Conservation (phyloP, 352 stramenopile genomes). For the Pythium oligandrum region DNA sequence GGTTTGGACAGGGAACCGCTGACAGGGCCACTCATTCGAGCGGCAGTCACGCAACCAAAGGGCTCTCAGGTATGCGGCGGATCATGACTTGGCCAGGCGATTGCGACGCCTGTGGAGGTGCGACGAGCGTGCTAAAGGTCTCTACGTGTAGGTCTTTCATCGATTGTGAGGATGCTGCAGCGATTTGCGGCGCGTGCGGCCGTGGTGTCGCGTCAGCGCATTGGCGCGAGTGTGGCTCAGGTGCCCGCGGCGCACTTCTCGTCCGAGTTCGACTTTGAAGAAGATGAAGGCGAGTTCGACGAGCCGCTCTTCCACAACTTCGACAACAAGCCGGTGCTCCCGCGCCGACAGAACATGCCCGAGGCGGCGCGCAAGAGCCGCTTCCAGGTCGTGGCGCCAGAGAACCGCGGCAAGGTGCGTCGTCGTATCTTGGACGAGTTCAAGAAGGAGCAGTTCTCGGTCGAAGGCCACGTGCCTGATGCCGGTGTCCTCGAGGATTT, state of each 20-base stretch:
- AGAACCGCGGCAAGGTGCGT: slow-evolving; percentile 75
- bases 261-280: slow-evolving; percentile 44
- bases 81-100: too few relatives aligned
- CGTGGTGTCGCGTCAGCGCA: slow-evolving; percentile 19
- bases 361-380: slow-evolving; percentile 70
- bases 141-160: too few relatives aligned
- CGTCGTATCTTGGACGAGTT: slow-evolving; percentile 76
- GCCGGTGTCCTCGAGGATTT: slow-evolving; percentile 54
- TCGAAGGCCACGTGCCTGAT: slow-evolving; percentile 62
- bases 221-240: slow-evolving; percentile 10
- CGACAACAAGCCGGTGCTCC: slow-evolving; percentile 37
- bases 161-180: slow-evolving; percentile 39
- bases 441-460: slow-evolving; percentile 62
- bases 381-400: slow-evolving; percentile 64
- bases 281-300: slow-evolving; percentile 59
- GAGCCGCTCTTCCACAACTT: slow-evolving; percentile 75
- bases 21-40: too few relatives aligned
- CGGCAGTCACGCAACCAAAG: too few relatives aligned
- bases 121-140: too few relatives aligned
- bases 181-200: slow-evolving; percentile 46
- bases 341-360: slow-evolving; percentile 67
- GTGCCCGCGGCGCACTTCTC: slow-evolving; percentile 38
- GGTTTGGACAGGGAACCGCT: too few relatives aligned
- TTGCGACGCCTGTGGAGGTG: too few relatives aligned
- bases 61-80: too few relatives aligned